Evolutionary conservation across 176 grass and related monocot species (phyloP).

Genomic region (Melocanna baccifera): DNA sequence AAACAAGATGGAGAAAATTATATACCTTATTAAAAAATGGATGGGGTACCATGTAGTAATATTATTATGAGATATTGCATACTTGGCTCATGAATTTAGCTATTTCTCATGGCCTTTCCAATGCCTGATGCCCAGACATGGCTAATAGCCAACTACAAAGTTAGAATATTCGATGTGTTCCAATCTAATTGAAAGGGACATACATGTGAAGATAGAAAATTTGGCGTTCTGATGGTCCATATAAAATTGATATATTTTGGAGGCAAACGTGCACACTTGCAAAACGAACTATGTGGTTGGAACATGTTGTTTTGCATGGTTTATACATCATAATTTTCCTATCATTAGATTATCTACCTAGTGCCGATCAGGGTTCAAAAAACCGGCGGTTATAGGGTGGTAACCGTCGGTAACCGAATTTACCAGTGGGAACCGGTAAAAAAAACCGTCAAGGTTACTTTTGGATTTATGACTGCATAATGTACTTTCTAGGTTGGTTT

Average conservation of each 20-base stretch:
- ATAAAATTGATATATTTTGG: not conserved
- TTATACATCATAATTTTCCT: not conserved
- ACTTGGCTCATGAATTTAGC: not conserved
- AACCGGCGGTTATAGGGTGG: no score
- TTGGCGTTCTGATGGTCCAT: not conserved
- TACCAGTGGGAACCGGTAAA: no score
- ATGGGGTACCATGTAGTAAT: no score
- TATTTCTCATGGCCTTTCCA: not conserved
- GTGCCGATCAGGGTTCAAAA: no score
- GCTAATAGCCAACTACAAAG: not conserved
- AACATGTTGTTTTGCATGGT: not conserved
- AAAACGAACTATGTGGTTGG: not conserved
- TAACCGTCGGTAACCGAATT: no score
- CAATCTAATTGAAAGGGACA: not conserved
- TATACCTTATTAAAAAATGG: no score
- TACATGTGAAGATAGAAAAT: not conserved
- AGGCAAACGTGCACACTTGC: not conserved
- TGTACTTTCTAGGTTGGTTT: no score
- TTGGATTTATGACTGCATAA: no score
- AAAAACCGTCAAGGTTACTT: no score
- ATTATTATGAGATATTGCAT: not conserved
- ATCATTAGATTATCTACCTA: conserved; percentile 6
- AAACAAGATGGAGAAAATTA: not conserved
- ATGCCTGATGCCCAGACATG: not conserved
- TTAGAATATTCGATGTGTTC: not conserved